Percentiles rank a stretch among this genome's conserved stretches.
These are phyloP conservation scores for Aspergillus sp. DNA, from an alignment of 2,329 filamentous ascomycete species.

Conservation along the genomic window DNA sequence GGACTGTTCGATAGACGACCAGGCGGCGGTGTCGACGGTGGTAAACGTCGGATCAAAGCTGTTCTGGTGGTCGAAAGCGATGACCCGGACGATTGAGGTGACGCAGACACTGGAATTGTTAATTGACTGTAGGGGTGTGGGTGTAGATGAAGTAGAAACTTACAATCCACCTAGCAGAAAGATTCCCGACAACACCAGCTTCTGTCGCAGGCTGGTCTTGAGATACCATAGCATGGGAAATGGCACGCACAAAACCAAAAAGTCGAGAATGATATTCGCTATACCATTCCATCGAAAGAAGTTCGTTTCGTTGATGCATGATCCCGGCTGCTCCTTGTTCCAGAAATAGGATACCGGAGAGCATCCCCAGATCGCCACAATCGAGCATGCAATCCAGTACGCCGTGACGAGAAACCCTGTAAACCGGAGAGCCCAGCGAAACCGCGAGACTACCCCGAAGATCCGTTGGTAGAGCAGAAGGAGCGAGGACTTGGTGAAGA, in stretches of 20 bases:
- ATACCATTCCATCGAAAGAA: slow-evolving; percentile 27
- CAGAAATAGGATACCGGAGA: slow-evolving; percentile 22
- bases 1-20: slow-evolving; percentile 29
- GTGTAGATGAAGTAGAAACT: slow-evolving; percentile 4
- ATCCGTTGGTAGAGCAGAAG: slow-evolving; percentile 29
- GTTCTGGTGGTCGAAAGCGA: slow-evolving; percentile 14
- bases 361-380: slow-evolving; percentile 19
- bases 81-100: slow-evolving; percentile 23
- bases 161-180: slow-evolving; percentile 26
- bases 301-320: slow-evolving; percentile 19
- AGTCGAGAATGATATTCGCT: slow-evolving; percentile 23
- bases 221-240: slow-evolving; percentile 27
- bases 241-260: slow-evolving; percentile 25
- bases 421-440: slow-evolving; percentile 20
- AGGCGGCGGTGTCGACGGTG: slow-evolving; percentile 18
- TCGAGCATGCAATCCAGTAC: slow-evolving; percentile 22
- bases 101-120: slow-evolving; percentile 20
- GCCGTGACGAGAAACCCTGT: slow-evolving; percentile 14
- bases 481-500: slow-evolving; percentile 23
- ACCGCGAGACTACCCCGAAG: slow-evolving; percentile 22
- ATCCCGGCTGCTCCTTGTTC: slow-evolving; percentile 15
- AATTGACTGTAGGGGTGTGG: background rate
- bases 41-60: slow-evolving; percentile 16
- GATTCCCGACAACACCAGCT: slow-evolving; percentile 20
- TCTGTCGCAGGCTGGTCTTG: slow-evolving; percentile 19